A percentile compares a stretch with the other conserved stretches of the same genome.
phyloP scores from a whole-genome alignment of 331 rosid genomes.

The Acacia pycnantha region DNA sequence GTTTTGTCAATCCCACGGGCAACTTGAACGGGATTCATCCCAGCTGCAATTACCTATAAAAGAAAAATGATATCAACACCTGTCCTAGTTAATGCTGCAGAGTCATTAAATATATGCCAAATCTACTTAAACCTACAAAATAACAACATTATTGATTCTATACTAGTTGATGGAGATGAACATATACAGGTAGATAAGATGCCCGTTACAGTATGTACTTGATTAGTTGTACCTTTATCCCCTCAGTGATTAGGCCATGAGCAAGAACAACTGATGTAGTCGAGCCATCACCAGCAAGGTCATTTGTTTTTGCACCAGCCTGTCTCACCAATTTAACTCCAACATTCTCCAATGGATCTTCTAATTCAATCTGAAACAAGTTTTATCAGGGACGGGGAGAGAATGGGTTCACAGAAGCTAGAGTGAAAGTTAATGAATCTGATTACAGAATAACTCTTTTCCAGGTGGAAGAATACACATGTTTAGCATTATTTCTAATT shows the following conservation, averaged over 20 bases:
- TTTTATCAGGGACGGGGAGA: background rate
- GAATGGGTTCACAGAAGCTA: background rate
- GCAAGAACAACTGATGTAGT: constrained; percentile 91
- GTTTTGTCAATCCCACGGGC: constrained; percentile 91
- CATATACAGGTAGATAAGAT: background rate
- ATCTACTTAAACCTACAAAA: background rate
- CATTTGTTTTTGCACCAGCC: constrained; percentile 96
- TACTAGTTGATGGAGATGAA: background rate
- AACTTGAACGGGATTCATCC: constrained; percentile 91
- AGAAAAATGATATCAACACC: background rate
- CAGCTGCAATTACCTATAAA: constrained; percentile 82
- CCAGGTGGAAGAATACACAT: background rate
- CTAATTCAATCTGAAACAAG: constrained; percentile 75
- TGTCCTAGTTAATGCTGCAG: background rate
- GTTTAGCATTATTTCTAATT: background rate
- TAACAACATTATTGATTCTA: background rate
- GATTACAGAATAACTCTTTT: background rate
- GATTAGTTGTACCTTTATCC: constrained; percentile 62
- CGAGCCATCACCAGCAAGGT: constrained; percentile 93
- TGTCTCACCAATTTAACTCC: constrained; percentile 96
- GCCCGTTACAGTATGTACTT: constrained; percentile 6
- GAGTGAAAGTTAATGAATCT: constrained; percentile 1
- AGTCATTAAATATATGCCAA: constrained; percentile 1
- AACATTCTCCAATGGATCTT: constrained; percentile 90
- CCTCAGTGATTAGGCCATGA: constrained; percentile 89